Percentiles rank a stretch among this genome's conserved stretches.
phyloP scores from a whole-genome alignment of 192 early-diverging fungal genomes.

The Powellomyces hirtus region DNA sequence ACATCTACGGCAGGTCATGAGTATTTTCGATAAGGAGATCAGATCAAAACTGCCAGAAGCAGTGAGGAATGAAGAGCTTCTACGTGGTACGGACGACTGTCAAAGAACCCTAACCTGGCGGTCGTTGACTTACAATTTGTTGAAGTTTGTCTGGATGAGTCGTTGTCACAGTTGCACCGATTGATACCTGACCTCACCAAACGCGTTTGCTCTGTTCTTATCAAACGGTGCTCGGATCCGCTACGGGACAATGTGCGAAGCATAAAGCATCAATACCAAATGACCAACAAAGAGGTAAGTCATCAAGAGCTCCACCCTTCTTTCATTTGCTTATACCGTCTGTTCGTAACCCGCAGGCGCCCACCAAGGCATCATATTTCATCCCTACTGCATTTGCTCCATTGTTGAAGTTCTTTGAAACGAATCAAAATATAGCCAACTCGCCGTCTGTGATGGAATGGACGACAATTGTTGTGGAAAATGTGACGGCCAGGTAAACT shows the following conservation, averaged over 20 bases:
- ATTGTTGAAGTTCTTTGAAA: constrained; percentile 13
- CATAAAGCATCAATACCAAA: constrained; percentile 30
- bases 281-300: constrained; percentile 30
- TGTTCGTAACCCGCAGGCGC: constrained; percentile 1
- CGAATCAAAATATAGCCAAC: background rate
- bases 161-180: constrained; percentile 2
- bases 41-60: constrained; percentile 1
- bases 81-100: constrained; percentile 21
- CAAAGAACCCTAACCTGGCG: too few species aligned
- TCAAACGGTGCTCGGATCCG: constrained; percentile 27
- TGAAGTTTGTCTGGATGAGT: constrained; percentile 2
- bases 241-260: constrained; percentile 13
- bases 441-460: background rate
- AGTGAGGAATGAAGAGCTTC: background rate
- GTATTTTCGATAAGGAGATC: constrained; percentile 14
- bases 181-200: constrained; percentile 5
- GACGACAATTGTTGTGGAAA: constrained; percentile 8
- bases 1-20: constrained; percentile 3
- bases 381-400: constrained; percentile 29
- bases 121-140: too few species aligned
- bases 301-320: background rate
- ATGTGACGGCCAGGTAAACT: constrained; percentile 5
- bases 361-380: constrained; percentile 23
- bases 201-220: constrained; percentile 14
- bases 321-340: background rate